A percentile compares a stretch with the other conserved stretches of the same genome.
These are phyloP conservation scores for Leonotis leonurus DNA, from an alignment of 257 asterid genomes.

Conservation along the genomic window DNA sequence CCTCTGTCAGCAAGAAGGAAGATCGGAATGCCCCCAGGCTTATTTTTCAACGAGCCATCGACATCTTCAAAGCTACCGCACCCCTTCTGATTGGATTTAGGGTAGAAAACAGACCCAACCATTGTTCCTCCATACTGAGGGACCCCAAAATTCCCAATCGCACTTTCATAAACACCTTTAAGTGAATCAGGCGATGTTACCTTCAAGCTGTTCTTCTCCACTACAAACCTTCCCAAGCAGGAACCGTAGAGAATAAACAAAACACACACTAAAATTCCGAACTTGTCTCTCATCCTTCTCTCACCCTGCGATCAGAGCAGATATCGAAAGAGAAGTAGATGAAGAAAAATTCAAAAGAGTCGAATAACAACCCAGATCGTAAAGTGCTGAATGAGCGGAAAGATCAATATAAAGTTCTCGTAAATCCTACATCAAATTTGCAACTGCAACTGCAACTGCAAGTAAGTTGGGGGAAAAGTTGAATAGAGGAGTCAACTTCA, in stretches of 20 bases:
- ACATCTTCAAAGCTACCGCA: constrained; percentile 47
- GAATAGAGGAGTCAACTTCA: constrained; percentile 17
- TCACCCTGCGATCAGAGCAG: too few relatives aligned
- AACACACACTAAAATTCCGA: constrained; percentile 30
- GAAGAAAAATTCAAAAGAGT: too few relatives aligned
- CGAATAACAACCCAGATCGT: constrained; percentile 19
- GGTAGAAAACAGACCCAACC: constrained; percentile 70
- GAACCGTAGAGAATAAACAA: constrained; percentile 43
- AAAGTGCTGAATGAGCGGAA: constrained; percentile 15
- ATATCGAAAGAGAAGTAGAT: too few relatives aligned
- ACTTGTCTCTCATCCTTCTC: constrained; percentile 41
- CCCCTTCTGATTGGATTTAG: constrained; percentile 71
- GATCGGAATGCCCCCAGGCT: constrained; percentile 80
- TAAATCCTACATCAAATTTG: too few relatives aligned
- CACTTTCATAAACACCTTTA: constrained; percentile 67
- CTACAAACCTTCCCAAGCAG: constrained; percentile 78
- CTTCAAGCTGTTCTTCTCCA: constrained; percentile 89
- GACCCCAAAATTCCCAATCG: constrained; percentile 96
- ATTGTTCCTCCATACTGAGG: constrained; percentile 92
- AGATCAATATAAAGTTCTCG: neutral
- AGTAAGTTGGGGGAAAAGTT: neutral
- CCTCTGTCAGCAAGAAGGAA: constrained; percentile 91
- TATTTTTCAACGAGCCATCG: constrained; percentile 46
- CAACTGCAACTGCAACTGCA: neutral
- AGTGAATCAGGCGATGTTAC: constrained; percentile 70